phyloP scores from a whole-genome alignment of 176 grass and related monocot species.

The Puccinellia tenuiflora region DNA sequence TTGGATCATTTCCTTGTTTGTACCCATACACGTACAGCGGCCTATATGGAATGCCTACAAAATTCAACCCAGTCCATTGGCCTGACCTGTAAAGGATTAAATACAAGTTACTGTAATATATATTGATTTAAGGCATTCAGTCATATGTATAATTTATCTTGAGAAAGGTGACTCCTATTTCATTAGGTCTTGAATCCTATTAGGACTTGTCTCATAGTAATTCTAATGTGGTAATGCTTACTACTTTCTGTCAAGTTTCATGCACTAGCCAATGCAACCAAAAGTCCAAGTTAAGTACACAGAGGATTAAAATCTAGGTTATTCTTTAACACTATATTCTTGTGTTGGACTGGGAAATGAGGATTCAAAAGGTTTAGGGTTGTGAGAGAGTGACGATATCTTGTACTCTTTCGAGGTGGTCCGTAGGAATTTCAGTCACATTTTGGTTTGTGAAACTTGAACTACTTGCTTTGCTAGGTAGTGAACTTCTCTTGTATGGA shows the following conservation, averaged over 20 bases:
- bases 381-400: neutral
- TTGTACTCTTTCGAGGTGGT: neutral
- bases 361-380: neutral
- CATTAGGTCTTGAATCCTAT: neutral
- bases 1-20: constrained; percentile 15
- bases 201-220: neutral
- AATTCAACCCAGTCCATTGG: constrained; percentile 57
- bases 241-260: no score
- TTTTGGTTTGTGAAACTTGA: constrained; percentile 1
- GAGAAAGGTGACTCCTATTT: neutral
- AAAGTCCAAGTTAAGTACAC: no score
- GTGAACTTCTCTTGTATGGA: neutral
- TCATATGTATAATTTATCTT: neutral
- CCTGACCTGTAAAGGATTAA: constrained; percentile 39
- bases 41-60: constrained; percentile 71
- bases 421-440: neutral
- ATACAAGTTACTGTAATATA: constrained; percentile 28
- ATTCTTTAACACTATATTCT: neutral
- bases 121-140: neutral
- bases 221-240: neutral
- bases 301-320: neutral
- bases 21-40: constrained; percentile 62
- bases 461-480: neutral
- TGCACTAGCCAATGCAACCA: no score
- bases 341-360: neutral